These are phyloP conservation scores for Xenosphaeropsis pyriputrescens DNA, from an alignment of 2,329 filamentous ascomycete genomes.

Conservation along the genomic window DNA sequence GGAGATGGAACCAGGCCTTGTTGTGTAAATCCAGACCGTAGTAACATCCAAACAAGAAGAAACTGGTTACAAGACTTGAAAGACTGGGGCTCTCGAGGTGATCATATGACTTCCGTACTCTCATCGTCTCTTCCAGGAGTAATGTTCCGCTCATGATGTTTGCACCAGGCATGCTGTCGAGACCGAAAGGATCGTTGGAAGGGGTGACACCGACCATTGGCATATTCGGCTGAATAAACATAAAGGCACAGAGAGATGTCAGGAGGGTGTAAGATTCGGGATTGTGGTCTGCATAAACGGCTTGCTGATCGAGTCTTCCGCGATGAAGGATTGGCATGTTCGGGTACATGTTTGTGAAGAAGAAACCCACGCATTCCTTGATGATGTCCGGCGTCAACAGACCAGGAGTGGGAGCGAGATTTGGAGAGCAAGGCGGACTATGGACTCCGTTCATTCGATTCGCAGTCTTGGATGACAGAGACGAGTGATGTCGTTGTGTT, in stretches of 20 bases:
- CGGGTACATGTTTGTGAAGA: constrained; percentile 51
- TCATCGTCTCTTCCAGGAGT: constrained; percentile 50
- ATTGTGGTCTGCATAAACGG: constrained; percentile 44
- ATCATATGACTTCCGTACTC: constrained; percentile 49
- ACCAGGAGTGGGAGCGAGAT: constrained; percentile 39
- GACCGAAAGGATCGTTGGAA: constrained; percentile 32
- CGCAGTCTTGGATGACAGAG: constrained; percentile 45
- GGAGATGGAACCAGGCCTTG: constrained; percentile 65
- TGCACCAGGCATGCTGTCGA: constrained; percentile 36
- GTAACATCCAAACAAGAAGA: constrained; percentile 58
- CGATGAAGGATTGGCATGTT: constrained; percentile 48
- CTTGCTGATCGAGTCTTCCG: constrained; percentile 39
- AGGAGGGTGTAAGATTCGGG: constrained; percentile 50
- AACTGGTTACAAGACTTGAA: constrained; percentile 53
- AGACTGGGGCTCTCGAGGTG: constrained; percentile 39
- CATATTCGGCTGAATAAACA: constrained; percentile 57
- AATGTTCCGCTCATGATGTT: constrained; percentile 50
- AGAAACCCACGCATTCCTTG: constrained; percentile 53
- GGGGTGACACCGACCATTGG: constrained; percentile 29
- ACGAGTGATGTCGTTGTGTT: constrained; percentile 46
- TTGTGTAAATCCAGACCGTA: constrained; percentile 57
- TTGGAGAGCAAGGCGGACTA: constrained; percentile 29
- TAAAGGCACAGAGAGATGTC: constrained; percentile 49
- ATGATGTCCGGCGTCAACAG: constrained; percentile 47
- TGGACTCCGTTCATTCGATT: constrained; percentile 41